Conservation (phyloP, 805 yeast genomes). For the Barnettozyma californica region DNA sequence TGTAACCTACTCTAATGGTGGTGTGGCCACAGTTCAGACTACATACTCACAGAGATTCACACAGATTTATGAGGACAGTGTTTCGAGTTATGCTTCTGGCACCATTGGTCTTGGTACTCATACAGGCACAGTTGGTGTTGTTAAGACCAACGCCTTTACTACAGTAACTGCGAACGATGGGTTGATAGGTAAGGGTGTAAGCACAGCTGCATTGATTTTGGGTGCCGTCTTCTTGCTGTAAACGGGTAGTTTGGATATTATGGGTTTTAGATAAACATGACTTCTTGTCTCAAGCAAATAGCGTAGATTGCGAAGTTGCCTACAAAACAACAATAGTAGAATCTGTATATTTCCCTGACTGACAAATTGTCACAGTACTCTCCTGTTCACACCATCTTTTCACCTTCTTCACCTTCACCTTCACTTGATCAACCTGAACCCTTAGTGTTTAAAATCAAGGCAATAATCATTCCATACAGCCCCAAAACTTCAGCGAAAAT, state of each 20-base stretch:
- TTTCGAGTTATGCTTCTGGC: slow-evolving; percentile 45
- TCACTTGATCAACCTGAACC: slow-evolving; percentile 48
- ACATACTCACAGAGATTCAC: slow-evolving; percentile 51
- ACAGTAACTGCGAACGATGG: slow-evolving; percentile 27
- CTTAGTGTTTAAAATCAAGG: slow-evolving; percentile 85
- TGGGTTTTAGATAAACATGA: background rate
- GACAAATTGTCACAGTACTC: background rate
- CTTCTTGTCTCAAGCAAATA: background rate
- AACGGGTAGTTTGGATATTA: background rate
- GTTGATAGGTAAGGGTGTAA: slow-evolving; percentile 1
- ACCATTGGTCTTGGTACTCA: slow-evolving; percentile 74
- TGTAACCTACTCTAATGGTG: slow-evolving; percentile 39
- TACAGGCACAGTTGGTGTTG: slow-evolving; percentile 62
- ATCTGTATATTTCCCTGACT: background rate
- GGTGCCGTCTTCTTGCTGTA: background rate
- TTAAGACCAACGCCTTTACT: slow-evolving; percentile 38
- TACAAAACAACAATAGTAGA: background rate
- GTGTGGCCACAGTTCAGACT: slow-evolving; percentile 40
- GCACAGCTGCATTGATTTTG: background rate
- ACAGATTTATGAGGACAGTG: slow-evolving; percentile 40
- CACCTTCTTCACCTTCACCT: no score
- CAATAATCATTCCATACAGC: slow-evolving; percentile 90
- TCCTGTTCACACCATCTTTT: background rate
- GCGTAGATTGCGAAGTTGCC: no score
- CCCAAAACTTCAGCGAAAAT: slow-evolving; percentile 92